Evolutionary conservation across 768 basidiomycete genomes (phyloP), one percentile per base, ranked within the genome.

Genomic region (Lanmaoa pseudosensibilis): DNA sequence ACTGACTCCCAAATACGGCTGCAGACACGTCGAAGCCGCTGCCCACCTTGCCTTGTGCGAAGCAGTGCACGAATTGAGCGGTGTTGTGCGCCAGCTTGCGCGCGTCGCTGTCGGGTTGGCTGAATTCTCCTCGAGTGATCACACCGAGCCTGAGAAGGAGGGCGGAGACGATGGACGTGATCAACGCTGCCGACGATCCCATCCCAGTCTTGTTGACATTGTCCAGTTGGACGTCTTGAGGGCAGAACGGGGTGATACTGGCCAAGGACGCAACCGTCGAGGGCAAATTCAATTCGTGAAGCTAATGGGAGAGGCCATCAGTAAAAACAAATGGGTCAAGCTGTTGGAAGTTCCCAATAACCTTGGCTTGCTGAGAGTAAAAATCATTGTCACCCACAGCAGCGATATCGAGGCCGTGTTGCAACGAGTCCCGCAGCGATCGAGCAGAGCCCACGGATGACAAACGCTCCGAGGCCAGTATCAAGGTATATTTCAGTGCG

Each of bases 181-280:
- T 97, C 60, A 99, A 82, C 0, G 97, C 94, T 6, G 97, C 97
- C 3, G 94, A 97, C 7, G 95, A 98, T 39, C 97, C 97, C 46
- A 98, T 84, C 10, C 97, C 97, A 0, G 97, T 98, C 76, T 99
- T 99, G 81, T 98, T 94, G n/a, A 96, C 95, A 48, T 91, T 76
- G 1, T 80, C 74, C 37, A 99, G 78, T 1, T 72, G 74, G 46
- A 88, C 87, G 54, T 85, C 82, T 16, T 90, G 86, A 25, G 80
- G 77, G 33, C 76, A 78, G 76, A 98, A 98, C 0, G 91, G 90
- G 4, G 84, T 75, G n/a, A 98, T 83, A 47, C 80, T 75, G 1
- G 77, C 69, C 30, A 97, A 80, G 0, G 88, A 90, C 0, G 73
- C 75, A 33, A 88, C 73, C 1, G 83, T 86, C 30, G 84, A 73